Evolutionary conservation across 1,139 yeast genomes (phyloP).

Genomic region (Arxiozyma bovina): DNA sequence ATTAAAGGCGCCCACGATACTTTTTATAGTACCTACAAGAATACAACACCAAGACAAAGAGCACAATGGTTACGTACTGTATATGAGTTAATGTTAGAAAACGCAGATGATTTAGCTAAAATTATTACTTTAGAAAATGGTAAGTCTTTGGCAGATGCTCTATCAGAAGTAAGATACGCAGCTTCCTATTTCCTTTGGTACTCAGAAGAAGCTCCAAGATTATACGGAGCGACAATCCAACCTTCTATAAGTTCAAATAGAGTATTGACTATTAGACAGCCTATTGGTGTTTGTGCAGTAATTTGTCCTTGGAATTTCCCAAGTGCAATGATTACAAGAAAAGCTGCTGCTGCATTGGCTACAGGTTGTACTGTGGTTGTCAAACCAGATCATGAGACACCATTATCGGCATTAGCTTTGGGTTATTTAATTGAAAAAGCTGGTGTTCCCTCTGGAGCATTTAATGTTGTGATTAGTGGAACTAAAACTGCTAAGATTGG

Average conservation of each 20-base stretch:
- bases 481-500: constrained; percentile 55
- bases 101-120: constrained; percentile 66
- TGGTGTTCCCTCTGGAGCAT: constrained; percentile 78
- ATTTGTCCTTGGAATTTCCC: constrained; percentile 97
- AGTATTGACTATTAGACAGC: constrained; percentile 62
- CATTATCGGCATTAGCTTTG: constrained; percentile 74
- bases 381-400: constrained; percentile 88
- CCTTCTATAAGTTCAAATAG: constrained; percentile 51
- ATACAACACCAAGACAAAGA: constrained; percentile 57
- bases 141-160: constrained; percentile 65
- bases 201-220: constrained; percentile 75
- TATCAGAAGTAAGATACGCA: constrained; percentile 68
- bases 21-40: constrained; percentile 44
- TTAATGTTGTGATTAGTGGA: constrained; percentile 60
- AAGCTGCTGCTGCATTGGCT: constrained; percentile 84
- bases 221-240: constrained; percentile 64
- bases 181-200: constrained; percentile 83
- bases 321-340: constrained; percentile 85
- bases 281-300: constrained; percentile 85
- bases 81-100: constrained; percentile 52
- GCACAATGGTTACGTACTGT: constrained; percentile 55
- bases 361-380: constrained; percentile 88
- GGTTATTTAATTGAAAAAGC: constrained; percentile 67
- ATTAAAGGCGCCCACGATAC: constrained; percentile 54
- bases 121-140: constrained; percentile 77